A percentile compares a stretch with the other conserved stretches of the same genome.
Conservation (phyloP, 371 early-diverging fungal genomes). For the Batrachochytrium dendrobatidis region DNA sequence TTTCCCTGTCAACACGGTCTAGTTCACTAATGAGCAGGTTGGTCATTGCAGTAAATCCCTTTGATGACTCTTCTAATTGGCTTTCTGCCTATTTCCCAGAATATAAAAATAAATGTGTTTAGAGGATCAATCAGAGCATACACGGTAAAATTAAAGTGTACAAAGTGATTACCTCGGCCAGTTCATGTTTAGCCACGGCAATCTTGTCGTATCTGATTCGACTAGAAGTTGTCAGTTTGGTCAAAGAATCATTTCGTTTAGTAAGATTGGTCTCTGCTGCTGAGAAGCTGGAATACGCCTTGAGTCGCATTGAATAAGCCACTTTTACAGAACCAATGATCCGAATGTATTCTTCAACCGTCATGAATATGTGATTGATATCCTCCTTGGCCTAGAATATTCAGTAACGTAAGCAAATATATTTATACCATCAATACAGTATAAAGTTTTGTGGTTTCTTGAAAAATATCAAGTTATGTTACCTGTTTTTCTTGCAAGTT, state of each 20-base stretch:
- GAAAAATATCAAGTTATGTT: too few species aligned
- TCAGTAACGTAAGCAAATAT: not conserved
- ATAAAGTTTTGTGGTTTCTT: not conserved
- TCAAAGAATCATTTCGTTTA: constrained; percentile 3
- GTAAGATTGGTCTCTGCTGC: constrained; percentile 4
- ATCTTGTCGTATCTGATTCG: not conserved
- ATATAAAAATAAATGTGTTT: too few species aligned
- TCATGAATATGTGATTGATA: constrained; percentile 63
- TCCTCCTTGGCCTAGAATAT: constrained; percentile 47
- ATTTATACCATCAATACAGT: not conserved
- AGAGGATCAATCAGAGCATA: too few species aligned
- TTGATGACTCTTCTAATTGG: constrained; percentile 44
- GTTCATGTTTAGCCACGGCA: not conserved
- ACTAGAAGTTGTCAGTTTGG: not conserved
- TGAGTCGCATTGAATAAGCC: constrained; percentile 34
- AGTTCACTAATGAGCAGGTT: constrained; percentile 65
- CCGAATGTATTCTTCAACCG: constrained; percentile 84
- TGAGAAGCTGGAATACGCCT: not conserved
- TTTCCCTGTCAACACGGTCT: constrained; percentile 77
- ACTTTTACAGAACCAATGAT: constrained; percentile 73
- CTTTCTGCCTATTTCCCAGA: constrained; percentile 50
- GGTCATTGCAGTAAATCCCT: constrained; percentile 68
- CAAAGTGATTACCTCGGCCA: not conserved
- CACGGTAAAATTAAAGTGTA: too few species aligned
- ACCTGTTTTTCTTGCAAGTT: constrained; percentile 61